phyloP scores from a whole-genome alignment of 108 stramenopile genomes.

The Nitzschia inconspicua region DNA sequence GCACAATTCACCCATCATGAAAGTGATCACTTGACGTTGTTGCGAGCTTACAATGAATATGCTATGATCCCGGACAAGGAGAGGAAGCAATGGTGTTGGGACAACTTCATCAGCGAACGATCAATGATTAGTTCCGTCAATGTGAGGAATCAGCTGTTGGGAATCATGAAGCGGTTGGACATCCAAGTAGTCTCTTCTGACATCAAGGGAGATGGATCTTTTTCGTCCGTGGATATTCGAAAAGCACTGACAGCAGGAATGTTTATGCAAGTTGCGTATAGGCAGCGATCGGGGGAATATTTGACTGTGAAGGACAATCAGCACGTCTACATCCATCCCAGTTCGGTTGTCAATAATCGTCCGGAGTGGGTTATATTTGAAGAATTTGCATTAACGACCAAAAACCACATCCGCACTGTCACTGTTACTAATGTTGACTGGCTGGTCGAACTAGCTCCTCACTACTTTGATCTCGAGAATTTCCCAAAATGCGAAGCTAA shows the following conservation, averaged over 20 bases:
- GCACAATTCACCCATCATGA: constrained; percentile 95
- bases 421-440: constrained; percentile 92
- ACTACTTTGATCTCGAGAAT: constrained; percentile 97
- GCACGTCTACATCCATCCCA: constrained; percentile 93
- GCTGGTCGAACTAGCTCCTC: constrained; percentile 96
- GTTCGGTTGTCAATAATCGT: constrained; percentile 85
- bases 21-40: constrained; percentile 96
- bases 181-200: constrained; percentile 86
- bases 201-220: constrained; percentile 68
- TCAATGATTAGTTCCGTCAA: constrained; percentile 89
- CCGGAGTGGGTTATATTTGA: constrained; percentile 98
- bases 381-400: constrained; percentile 97
- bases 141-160: constrained; percentile 86
- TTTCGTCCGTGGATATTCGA: constrained; percentile 89
- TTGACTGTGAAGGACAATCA: constrained; percentile 99
- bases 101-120: constrained; percentile 96
- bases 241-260: constrained; percentile 87
- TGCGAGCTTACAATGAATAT: constrained; percentile 96
- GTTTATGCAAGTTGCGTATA: constrained; percentile 97
- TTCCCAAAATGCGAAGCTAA: constrained; percentile 96
- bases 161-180: constrained; percentile 89
- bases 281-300: constrained; percentile 91
- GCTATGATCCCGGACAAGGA: constrained; percentile 73
- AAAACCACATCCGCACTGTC: constrained; percentile 98
- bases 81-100: constrained; percentile 96